Conservation (phyloP, 73 alveolate genomes). For the Paramecium biaurelia region DNA sequence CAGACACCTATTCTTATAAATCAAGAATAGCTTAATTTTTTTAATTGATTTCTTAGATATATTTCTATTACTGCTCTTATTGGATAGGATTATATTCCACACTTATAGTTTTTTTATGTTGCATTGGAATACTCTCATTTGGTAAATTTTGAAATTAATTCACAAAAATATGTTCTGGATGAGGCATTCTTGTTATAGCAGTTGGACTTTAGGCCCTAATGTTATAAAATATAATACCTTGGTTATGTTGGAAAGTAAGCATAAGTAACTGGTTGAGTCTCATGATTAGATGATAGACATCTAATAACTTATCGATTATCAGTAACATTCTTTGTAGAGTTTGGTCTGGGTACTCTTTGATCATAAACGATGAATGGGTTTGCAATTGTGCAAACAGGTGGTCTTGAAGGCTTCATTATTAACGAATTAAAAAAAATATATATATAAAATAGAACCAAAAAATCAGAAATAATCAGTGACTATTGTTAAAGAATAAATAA, state of each 20-base stretch:
- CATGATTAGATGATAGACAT: background rate
- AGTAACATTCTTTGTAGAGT: background rate
- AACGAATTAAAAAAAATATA: constrained; percentile 19
- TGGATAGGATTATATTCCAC: background rate
- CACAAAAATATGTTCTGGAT: background rate
- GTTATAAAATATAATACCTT: background rate
- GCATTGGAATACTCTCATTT: background rate
- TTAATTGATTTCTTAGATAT: background rate
- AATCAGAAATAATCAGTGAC: background rate
- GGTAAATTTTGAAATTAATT: constrained; percentile 2
- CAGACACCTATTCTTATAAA: background rate
- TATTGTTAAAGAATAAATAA: background rate
- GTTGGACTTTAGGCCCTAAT: constrained; percentile 4
- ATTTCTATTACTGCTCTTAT: background rate
- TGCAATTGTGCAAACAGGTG: constrained; percentile 24
- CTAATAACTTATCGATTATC: background rate
- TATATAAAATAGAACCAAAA: background rate
- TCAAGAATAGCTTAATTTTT: background rate
- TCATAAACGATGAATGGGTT: background rate
- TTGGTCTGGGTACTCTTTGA: background rate
- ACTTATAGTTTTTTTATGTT: background rate
- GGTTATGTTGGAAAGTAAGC: background rate
- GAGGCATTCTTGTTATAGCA: background rate
- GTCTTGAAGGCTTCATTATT: constrained; percentile 40
- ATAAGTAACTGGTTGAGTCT: background rate